These are phyloP conservation scores for Trichophyton mentagrophytes DNA, from an alignment of 2,329 filamentous ascomycete species.

Conservation along the genomic window DNA sequence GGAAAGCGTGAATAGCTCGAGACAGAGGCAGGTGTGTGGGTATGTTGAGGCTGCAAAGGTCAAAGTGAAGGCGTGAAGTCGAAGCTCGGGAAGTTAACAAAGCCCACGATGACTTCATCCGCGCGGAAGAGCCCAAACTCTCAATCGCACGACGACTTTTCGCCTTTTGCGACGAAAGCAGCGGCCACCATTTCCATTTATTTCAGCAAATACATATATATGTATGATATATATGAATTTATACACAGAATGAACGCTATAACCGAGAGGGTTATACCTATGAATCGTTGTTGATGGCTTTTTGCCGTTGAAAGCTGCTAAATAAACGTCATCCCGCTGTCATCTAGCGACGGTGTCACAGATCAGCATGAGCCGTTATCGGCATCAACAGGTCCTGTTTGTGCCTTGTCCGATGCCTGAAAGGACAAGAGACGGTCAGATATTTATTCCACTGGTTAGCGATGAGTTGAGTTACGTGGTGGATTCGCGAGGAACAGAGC, in stretches of 20 bases:
- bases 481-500: background rate
- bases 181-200: background rate
- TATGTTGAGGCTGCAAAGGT: background rate
- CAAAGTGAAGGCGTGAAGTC: background rate
- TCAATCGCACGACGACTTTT: background rate
- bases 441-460: too few relatives aligned
- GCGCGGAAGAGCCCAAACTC: background rate
- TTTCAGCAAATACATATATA: background rate
- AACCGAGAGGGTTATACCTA: too few relatives aligned
- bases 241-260: too few relatives aligned
- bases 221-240: background rate
- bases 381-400: too few relatives aligned
- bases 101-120: background rate
- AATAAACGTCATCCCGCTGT: too few relatives aligned
- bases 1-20: background rate
- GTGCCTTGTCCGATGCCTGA: too few relatives aligned
- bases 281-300: too few relatives aligned
- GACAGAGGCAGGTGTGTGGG: background rate
- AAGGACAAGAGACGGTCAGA: too few relatives aligned
- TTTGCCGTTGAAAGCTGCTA: too few relatives aligned
- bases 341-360: too few relatives aligned
- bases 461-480: background rate
- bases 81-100: background rate
- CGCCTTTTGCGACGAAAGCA: too few relatives aligned
- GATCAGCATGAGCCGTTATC: too few relatives aligned